Base-by-base conservation (phyloP, 2,329 filamentous ascomycete species). In the Scedosporium boydii region DNA sequence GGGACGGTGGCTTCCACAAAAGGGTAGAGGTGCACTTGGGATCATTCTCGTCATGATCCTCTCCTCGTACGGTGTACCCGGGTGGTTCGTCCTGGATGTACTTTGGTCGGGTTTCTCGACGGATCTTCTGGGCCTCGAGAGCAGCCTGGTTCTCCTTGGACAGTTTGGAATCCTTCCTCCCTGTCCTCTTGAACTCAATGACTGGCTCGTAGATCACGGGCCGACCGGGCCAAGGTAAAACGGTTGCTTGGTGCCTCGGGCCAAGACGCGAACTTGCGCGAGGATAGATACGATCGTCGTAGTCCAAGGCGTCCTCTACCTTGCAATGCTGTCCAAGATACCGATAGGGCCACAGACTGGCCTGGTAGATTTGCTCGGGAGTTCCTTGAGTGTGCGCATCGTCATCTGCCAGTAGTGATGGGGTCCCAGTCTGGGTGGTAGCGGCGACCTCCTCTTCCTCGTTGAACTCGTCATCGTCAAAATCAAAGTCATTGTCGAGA, bases 231-330 rank as follows among this genome's bases (percentile, higher is more conserved):
- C 95, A 99, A 5, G 89, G 82, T 58, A 84, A 80, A 41, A 96
- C 90, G 67, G 87, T 88, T 3, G 95, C 93, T 77, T 99, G 95
- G 73, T 98, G 92, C 62, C 92, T 87, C 9, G 92, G 91, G 6
- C 95, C 95, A 44, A 98, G 80, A 44, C 95, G 88, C 62, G 95
- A 98, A 71, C 93, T 96, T 16, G 95, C 93, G 67, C 95, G 88
- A 7, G 95, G 95, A 71, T 98, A 98, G 67, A 99, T 98, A 66
- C 95, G 88, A 73, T 99, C 95, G 70, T 99, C 95, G 71, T 96
- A 96, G 73, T 99, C 95, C 34, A 99, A 80, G 0, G 91, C 95
- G 76, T 99, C 95, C 74, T 98, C 93, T 1, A 95, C 89, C 67
- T 92, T 90, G 75, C 93, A 97, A 75, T 99, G 95, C 67, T 96